These are phyloP conservation scores for Mycothermus thermophilus DNA, from an alignment of 495 filamentous ascomycete species.

Conservation along the genomic window DNA sequence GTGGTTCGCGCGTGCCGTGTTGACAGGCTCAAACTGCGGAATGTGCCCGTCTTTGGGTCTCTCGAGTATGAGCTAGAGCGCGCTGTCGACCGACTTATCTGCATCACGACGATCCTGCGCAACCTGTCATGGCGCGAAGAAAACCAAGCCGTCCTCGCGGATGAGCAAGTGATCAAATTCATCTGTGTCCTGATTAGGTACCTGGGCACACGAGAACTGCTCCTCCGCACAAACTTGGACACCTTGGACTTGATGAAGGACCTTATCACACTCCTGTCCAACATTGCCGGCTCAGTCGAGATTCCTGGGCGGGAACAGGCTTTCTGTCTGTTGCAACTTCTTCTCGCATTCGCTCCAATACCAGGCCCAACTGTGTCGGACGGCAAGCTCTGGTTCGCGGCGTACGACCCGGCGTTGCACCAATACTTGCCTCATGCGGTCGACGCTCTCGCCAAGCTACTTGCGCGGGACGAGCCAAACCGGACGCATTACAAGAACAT, in stretches of 20 bases:
- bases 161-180: conserved; percentile 62
- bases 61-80: conserved; percentile 69
- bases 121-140: conserved; percentile 72
- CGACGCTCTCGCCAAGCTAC: conserved; percentile 79
- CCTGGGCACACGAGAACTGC: conserved; percentile 77
- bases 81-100: conserved; percentile 73
- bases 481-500: conserved; percentile 66
- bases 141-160: conserved; percentile 60
- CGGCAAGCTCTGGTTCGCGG: conserved; percentile 56
- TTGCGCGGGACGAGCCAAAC: conserved; percentile 90
- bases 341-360: conserved; percentile 79
- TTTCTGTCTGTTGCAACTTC: conserved; percentile 70
- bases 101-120: conserved; percentile 81
- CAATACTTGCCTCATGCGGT: conserved; percentile 81
- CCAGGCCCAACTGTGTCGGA: conserved; percentile 39
- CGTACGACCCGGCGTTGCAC: conserved; percentile 68
- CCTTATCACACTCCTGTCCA: conserved; percentile 73
- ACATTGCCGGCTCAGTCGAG: conserved; percentile 65
- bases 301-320: conserved; percentile 83
- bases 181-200: conserved; percentile 68
- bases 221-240: conserved; percentile 65
- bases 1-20: conserved; percentile 59
- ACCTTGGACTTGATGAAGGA: conserved; percentile 96
- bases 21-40: conserved; percentile 56
- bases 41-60: conserved; percentile 61